These are phyloP conservation scores for Aspergillus mulundensis DNA, from an alignment of 495 filamentous ascomycete genomes.

Conservation along the genomic window DNA sequence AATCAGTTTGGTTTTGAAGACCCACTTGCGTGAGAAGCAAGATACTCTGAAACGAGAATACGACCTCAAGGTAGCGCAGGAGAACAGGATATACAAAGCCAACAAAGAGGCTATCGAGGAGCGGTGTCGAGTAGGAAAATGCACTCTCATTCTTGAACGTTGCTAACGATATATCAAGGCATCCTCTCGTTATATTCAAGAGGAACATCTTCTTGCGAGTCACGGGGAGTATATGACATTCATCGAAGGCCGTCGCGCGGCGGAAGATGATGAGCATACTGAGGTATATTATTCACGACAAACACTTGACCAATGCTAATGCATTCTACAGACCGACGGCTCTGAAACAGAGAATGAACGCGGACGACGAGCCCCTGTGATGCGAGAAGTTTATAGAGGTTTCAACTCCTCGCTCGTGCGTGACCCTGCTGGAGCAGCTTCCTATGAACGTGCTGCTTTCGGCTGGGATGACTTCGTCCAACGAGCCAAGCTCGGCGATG, in stretches of 20 bases:
- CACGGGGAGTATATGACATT: slow-evolving; percentile 42
- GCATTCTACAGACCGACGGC: slow-evolving; percentile 33
- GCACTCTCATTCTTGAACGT: not conserved
- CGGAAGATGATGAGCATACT: slow-evolving; percentile 47
- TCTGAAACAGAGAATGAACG: slow-evolving; percentile 35
- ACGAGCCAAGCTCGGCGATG: slow-evolving; percentile 35
- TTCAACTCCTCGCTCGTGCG: slow-evolving; percentile 36
- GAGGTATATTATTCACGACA: slow-evolving; percentile 28
- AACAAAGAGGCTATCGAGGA: slow-evolving; percentile 28
- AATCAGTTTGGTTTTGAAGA: slow-evolving; percentile 21
- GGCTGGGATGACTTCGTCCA: slow-evolving; percentile 44
- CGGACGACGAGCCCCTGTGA: slow-evolving; percentile 14
- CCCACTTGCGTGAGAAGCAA: slow-evolving; percentile 13
- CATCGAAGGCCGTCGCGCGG: slow-evolving; percentile 36
- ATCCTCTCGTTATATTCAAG: slow-evolving; percentile 27
- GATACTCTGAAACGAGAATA: slow-evolving; percentile 24
- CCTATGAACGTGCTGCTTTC: slow-evolving; percentile 29
- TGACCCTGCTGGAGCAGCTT: slow-evolving; percentile 30
- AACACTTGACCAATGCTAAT: slow-evolving; percentile 6
- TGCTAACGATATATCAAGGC: slow-evolving; percentile 18
- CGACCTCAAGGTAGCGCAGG: slow-evolving; percentile 26
- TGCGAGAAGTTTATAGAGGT: slow-evolving; percentile 32
- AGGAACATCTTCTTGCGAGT: slow-evolving; percentile 36
- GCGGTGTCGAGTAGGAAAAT: slow-evolving; percentile 25
- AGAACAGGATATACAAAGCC: slow-evolving; percentile 25